These are phyloP conservation scores for Ustilago trichophora DNA, from an alignment of 1,284 basidiomycete genomes.

Conservation along the genomic window DNA sequence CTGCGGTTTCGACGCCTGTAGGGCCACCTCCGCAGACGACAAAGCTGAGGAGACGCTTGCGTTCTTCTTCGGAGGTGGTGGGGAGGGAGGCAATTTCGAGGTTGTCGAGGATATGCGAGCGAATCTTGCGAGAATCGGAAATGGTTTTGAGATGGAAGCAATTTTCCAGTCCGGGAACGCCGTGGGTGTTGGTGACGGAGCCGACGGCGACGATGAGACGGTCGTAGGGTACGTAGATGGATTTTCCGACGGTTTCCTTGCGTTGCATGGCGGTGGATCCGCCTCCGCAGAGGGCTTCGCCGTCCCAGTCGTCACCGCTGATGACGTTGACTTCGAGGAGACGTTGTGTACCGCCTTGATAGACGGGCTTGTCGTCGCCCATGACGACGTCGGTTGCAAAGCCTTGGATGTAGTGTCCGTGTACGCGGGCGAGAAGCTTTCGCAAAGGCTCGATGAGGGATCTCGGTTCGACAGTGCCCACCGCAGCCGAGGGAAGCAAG, in stretches of 20 bases:
- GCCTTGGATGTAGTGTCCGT: slow-evolving; percentile 65
- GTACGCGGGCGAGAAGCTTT: slow-evolving; percentile 53
- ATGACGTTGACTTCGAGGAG: slow-evolving; percentile 64
- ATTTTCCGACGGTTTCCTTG: slow-evolving; percentile 48
- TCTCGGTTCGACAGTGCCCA: slow-evolving; percentile 64
- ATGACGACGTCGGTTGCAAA: slow-evolving; percentile 59
- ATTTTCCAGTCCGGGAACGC: slow-evolving; percentile 88
- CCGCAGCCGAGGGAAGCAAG: slow-evolving; percentile 62
- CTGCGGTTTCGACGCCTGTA: slow-evolving; percentile 73
- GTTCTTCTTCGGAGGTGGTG: slow-evolving; percentile 85
- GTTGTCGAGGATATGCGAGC: slow-evolving; percentile 88
- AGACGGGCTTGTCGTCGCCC: slow-evolving; percentile 41
- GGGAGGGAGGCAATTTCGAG: slow-evolving; percentile 91
- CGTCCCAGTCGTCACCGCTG: slow-evolving; percentile 54
- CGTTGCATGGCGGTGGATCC: slow-evolving; percentile 3
- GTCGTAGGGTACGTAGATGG: slow-evolving; percentile 69
- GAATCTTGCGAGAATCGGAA: slow-evolving; percentile 85
- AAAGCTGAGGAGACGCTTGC: slow-evolving; percentile 87
- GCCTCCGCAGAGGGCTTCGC: slow-evolving; percentile 35
- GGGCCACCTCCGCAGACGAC: slow-evolving; percentile 97
- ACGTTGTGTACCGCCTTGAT: slow-evolving; percentile 36
- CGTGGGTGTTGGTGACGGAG: slow-evolving; percentile 88
- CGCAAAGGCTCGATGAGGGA: slow-evolving; percentile 64
- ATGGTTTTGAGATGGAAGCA: slow-evolving; percentile 97
- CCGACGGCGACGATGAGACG: slow-evolving; percentile 91